Evolutionary conservation across 2,329 filamentous ascomycete species (phyloP).

Genomic region (Madurella mycetomatis): DNA sequence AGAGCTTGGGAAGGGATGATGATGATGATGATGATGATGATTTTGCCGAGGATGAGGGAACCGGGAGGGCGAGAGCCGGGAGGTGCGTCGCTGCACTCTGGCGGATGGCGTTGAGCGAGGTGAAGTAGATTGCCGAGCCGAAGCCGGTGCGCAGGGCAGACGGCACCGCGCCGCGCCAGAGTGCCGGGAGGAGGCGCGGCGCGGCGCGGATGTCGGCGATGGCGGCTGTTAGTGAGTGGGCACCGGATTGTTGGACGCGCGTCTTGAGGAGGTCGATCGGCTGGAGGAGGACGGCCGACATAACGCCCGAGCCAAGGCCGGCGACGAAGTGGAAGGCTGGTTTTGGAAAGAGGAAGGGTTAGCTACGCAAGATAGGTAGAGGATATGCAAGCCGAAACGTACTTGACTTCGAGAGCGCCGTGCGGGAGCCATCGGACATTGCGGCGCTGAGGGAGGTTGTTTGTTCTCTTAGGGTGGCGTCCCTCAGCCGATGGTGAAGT

Average conservation of each 20-base stretch:
- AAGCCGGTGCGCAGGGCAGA: constrained; percentile 91
- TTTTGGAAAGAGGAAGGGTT: background rate
- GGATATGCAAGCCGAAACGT: constrained; percentile 8
- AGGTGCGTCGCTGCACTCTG: constrained; percentile 53
- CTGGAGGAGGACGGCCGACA: constrained; percentile 86
- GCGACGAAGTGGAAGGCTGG: constrained; percentile 81
- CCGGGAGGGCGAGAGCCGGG: constrained; percentile 29
- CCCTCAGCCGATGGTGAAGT: background rate
- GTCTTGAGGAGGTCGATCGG: constrained; percentile 96
- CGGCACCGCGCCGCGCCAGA: constrained; percentile 91
- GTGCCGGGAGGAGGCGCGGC: constrained; percentile 51
- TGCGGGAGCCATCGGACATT: constrained; percentile 34
- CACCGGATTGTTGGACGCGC: constrained; percentile 81
- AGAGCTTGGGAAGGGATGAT: constrained; percentile 75
- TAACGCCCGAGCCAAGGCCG: constrained; percentile 79
- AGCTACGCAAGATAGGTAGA: background rate
- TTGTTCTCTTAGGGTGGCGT: background rate
- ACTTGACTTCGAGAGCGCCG: constrained; percentile 34
- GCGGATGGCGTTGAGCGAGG: constrained; percentile 77
- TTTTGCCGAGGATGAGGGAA: constrained; percentile 40
- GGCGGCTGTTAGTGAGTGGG: constrained; percentile 63
- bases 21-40: constrained; percentile 36
- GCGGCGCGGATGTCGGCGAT: constrained; percentile 61
- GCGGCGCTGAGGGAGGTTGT: constrained; percentile 10
- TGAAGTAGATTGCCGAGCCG: constrained; percentile 92